These are phyloP conservation scores for Primulina tabacum DNA, from an alignment of 257 asterid species.

Conservation along the genomic window DNA sequence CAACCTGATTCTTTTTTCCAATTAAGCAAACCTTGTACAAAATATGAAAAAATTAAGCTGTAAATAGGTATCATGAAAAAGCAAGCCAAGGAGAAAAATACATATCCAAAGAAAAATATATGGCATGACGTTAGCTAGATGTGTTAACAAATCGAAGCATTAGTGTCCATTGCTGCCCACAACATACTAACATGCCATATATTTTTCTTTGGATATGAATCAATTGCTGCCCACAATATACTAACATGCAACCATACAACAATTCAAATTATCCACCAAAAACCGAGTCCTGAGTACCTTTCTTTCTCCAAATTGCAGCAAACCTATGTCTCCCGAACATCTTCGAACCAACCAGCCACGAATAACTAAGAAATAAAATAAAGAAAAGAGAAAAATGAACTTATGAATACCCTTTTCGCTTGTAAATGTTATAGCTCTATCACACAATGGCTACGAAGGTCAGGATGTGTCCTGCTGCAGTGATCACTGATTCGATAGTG, in stretches of 20 bases:
- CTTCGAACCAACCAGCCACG: too few species aligned
- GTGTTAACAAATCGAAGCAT: neutral
- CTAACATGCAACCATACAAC: too few species aligned
- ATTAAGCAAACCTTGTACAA: too few species aligned
- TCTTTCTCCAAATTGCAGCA: too few species aligned
- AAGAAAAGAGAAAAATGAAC: neutral
- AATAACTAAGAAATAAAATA: too few species aligned
- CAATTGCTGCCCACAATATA: neutral
- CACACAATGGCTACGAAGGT: neutral
- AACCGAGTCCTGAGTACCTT: too few species aligned
- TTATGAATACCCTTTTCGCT: constrained; percentile 4
- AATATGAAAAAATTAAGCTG: neutral
- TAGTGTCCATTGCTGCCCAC: neutral
- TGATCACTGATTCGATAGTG: neutral
- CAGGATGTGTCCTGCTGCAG: neutral
- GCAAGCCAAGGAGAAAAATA: neutral
- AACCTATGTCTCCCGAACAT: too few species aligned
- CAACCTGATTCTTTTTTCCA: too few species aligned
- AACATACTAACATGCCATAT: neutral
- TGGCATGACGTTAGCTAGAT: too few species aligned
- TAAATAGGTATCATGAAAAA: neutral
- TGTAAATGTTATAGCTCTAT: neutral
- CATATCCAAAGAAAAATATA: too few species aligned
- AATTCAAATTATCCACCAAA: too few species aligned
- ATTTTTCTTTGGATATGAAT: neutral